These are phyloP conservation scores for Termitomyces sp. DNA, from an alignment of 768 basidiomycete genomes.

Conservation along the genomic window DNA sequence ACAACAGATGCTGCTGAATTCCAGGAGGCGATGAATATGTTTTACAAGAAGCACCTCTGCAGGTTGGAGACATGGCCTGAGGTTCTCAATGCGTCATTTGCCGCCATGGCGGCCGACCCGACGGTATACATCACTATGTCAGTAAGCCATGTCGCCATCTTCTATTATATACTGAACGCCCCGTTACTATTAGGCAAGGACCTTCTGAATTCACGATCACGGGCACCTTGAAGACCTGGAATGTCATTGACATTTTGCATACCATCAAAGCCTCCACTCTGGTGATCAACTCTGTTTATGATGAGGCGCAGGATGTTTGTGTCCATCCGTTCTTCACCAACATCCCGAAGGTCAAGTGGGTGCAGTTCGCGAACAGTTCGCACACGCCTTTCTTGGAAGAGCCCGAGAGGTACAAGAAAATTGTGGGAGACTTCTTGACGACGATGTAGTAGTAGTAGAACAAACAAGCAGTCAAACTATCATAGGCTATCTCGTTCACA, in stretches of 20 bases:
- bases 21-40: slow-evolving; percentile 17
- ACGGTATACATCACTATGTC: slow-evolving; percentile 27
- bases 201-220: slow-evolving; percentile 15
- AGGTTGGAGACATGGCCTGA: slow-evolving; percentile 22
- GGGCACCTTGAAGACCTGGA: slow-evolving; percentile 36
- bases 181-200: slow-evolving; percentile 6
- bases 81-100: slow-evolving; percentile 18
- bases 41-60: slow-evolving; percentile 24
- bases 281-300: slow-evolving; percentile 38
- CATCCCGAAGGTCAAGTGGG: slow-evolving; percentile 41
- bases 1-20: slow-evolving; percentile 14
- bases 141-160: slow-evolving; percentile 14
- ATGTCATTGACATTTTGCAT: slow-evolving; percentile 38
- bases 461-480: not conserved
- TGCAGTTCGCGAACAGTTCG: slow-evolving; percentile 39
- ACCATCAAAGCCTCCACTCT: slow-evolving; percentile 37
- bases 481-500: no score
- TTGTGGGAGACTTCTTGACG: slow-evolving; percentile 32
- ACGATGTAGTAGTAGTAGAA: not conserved
- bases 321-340: slow-evolving; percentile 34
- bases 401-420: slow-evolving; percentile 33
- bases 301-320: slow-evolving; percentile 38
- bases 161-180: not conserved
- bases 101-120: slow-evolving; percentile 18
- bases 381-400: slow-evolving; percentile 46